phyloP scores from a whole-genome alignment of 768 basidiomycete species.

The Chalciporus sphaerocephalus region DNA sequence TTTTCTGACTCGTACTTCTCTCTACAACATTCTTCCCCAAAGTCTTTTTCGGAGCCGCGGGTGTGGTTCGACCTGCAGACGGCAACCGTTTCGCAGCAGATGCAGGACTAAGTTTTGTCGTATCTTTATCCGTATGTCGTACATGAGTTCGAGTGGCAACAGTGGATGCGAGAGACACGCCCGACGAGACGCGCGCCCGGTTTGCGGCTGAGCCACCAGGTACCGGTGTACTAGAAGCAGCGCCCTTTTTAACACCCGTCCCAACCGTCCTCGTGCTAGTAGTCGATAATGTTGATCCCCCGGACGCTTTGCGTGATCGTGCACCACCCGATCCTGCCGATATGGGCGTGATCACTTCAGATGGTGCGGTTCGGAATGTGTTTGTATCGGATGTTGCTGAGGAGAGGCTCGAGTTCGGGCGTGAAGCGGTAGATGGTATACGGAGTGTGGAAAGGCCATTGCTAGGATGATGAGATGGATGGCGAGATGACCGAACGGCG shows the following conservation, averaged over 20 bases:
- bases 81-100: conserved; percentile 19
- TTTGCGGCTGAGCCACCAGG: conserved; percentile 6
- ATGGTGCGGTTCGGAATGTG: conserved; percentile 31
- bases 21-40: conserved; percentile 11
- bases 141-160: conserved; percentile 18
- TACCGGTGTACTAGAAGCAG: conserved; percentile 3
- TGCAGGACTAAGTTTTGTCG: conserved; percentile 20
- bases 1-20: conserved; percentile 14
- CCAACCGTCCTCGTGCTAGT: conserved; percentile 30
- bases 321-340: conserved; percentile 21
- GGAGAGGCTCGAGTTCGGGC: conserved; percentile 28
- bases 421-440: conserved; percentile 25
- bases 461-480: conserved; percentile 11
- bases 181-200: conserved; percentile 25
- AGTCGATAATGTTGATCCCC: conserved; percentile 30
- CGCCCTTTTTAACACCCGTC: conserved; percentile 18
- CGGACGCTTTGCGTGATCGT: conserved; percentile 28
- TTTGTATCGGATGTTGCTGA: conserved; percentile 28
- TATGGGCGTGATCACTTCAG: conserved; percentile 28
- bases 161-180: conserved; percentile 21
- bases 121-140: conserved; percentile 25
- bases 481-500: conserved; percentile 24
- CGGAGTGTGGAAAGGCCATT: conserved; percentile 29
- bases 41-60: conserved; percentile 18
- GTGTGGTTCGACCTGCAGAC: conserved; percentile 21